phyloP scores from a whole-genome alignment of 106 monocot genomes.

The Dactylorhiza incarnata region DNA sequence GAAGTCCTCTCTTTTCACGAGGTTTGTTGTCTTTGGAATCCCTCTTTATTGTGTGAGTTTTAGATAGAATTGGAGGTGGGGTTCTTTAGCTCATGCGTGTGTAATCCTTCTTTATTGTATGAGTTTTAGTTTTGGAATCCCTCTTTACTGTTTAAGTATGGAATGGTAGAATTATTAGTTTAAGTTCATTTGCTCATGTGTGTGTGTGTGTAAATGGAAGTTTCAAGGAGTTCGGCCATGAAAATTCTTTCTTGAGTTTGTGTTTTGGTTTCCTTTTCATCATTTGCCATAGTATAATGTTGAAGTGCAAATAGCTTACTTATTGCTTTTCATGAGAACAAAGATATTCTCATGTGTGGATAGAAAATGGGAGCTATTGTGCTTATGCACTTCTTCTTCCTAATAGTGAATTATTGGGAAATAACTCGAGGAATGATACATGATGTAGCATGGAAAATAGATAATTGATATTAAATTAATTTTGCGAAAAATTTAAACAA shows the following conservation, averaged over 20 bases:
- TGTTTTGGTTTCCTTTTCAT: neutral
- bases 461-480: neutral
- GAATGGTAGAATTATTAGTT: neutral
- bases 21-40: slow-evolving; percentile 20
- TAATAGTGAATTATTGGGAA: too few relatives aligned
- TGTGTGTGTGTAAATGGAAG: neutral
- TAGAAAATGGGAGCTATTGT: too few relatives aligned
- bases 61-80: neutral
- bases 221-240: neutral
- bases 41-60: neutral
- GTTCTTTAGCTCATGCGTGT: too few relatives aligned
- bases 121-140: too few relatives aligned
- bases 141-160: neutral
- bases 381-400: too few relatives aligned
- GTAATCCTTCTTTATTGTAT: too few relatives aligned
- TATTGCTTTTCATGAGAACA: neutral
- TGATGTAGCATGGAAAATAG: neutral
- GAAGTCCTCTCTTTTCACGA: slow-evolving; percentile 61
- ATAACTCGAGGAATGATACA: neutral
- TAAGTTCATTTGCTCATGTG: neutral
- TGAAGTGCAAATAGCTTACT: neutral
- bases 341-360: neutral
- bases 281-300: neutral
- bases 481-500: neutral
- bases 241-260: neutral